Conservation (phyloP, 1,284 basidiomycete genomes). For the Rhodotorula sp. region DNA sequence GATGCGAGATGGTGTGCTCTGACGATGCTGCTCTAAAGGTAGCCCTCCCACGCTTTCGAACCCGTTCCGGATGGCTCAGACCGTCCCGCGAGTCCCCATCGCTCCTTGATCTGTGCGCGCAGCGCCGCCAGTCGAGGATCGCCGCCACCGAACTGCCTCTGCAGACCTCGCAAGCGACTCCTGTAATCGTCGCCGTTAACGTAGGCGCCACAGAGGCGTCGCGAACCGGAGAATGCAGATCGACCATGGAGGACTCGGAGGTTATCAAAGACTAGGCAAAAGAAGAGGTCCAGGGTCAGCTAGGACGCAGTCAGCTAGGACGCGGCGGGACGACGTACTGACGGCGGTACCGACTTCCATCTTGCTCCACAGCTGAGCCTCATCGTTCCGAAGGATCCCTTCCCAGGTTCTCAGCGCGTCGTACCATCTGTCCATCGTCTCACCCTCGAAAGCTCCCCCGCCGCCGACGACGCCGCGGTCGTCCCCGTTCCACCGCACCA, state of each 20-base stretch:
- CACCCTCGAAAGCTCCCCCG: constrained; percentile 62
- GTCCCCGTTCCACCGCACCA: constrained; percentile 93
- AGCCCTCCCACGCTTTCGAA: constrained; percentile 7
- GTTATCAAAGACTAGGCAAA: constrained; percentile 75
- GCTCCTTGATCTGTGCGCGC: neutral
- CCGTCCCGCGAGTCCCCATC: neutral
- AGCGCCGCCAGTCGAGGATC: neutral
- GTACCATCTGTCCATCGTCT: constrained; percentile 60
- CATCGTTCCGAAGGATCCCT: constrained; percentile 66
- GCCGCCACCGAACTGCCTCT: constrained; percentile 26
- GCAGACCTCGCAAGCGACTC: constrained; percentile 68
- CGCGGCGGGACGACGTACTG: no score
- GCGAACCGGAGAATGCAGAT: constrained; percentile 78
- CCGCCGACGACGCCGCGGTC: constrained; percentile 73
- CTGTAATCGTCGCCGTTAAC: constrained; percentile 85
- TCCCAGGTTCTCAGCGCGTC: constrained; percentile 78
- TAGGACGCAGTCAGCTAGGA: no score
- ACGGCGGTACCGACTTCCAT: constrained; percentile 80
- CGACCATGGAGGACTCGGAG: constrained; percentile 92
- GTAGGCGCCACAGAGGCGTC: constrained; percentile 94
- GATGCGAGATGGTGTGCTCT: neutral
- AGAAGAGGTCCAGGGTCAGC: neutral
- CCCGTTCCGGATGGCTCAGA: neutral
- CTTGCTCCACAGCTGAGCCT: constrained; percentile 89
- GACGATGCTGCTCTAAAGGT: neutral